Evolutionary conservation across 305 asterid genomes (phyloP).

Genomic region (Rubia balearica): DNA sequence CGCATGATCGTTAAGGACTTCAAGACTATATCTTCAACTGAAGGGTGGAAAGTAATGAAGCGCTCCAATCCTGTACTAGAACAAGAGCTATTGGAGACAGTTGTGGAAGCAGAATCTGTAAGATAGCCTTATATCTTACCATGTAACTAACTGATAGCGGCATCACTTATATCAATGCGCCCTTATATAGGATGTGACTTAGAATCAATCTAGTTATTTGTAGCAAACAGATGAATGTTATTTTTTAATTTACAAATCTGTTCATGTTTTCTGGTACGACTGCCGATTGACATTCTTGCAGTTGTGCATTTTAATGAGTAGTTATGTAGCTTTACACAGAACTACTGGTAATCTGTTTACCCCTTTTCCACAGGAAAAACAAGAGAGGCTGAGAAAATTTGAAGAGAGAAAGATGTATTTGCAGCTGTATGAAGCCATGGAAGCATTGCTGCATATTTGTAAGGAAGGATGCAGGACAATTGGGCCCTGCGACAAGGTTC

Average conservation of each 20-base stretch:
- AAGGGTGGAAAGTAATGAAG: slow-evolving; percentile 88
- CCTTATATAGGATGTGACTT: neutral
- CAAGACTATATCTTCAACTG: slow-evolving; percentile 57
- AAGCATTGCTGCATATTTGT: slow-evolving; percentile 79
- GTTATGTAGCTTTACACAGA: too few species aligned
- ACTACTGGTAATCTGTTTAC: neutral
- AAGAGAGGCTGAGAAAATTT: slow-evolving; percentile 52
- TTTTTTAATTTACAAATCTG: neutral
- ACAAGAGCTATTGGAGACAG: slow-evolving; percentile 67
- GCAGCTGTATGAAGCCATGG: slow-evolving; percentile 88
- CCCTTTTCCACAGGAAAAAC: slow-evolving; percentile 48
- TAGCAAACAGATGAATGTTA: neutral
- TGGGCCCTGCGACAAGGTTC: slow-evolving; percentile 67
- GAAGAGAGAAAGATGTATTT: slow-evolving; percentile 69
- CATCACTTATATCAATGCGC: neutral
- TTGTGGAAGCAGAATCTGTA: slow-evolving; percentile 85
- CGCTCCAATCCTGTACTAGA: slow-evolving; percentile 66
- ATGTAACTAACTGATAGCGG: neutral
- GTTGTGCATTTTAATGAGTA: too few species aligned
- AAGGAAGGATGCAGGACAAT: slow-evolving; percentile 81
- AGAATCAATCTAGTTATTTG: neutral
- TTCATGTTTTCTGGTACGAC: neutral
- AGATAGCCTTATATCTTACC: slow-evolving; percentile 31
- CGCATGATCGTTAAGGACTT: slow-evolving; percentile 55
- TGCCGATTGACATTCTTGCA: too few species aligned